Evolutionary conservation across 2,329 filamentous ascomycete species (phyloP), one percentile per base, ranked within the genome.

Genomic region (Nemania abortiva): DNA sequence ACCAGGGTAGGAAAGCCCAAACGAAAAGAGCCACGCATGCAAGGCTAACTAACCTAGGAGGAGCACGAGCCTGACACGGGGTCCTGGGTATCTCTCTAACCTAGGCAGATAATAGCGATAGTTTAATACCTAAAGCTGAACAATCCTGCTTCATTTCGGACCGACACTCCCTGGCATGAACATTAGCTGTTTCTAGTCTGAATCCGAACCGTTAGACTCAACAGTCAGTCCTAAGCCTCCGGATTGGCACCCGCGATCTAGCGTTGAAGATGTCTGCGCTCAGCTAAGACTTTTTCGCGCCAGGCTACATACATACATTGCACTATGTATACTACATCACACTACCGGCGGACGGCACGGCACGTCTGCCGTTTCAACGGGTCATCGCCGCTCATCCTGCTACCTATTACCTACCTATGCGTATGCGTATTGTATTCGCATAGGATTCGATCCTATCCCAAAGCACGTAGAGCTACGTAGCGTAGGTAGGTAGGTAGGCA

Each of bases 131-230:
- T 52, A 52, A 61, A 2, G 34, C 34, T 37, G 34, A 37, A 37
- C 34, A 47, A 29, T 54, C 49, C 20, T 53, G 47, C 45, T 34
- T 65, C 66, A 69, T 69, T 69, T 69, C 66, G 66, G 62, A 47
- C 56, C 66, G 61, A 45, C 45, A 52, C 34, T 61, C 57, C 66
- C 66, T 63, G 34, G 31, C 39, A 15, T 49, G 22, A 15, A 27
- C 18, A 20, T 34, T 39, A 39, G n/a, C 42, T 37, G 42, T 63
- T 49, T 39, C 39, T 47, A 24, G 42, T 20, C 15, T 47, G n/a
- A 27, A 34, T 52, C 34, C 31, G 39, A 50, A 29, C 29, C 39
- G 29, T 18, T 1, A 31, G 7, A 52, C 42, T 47, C 42, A 18
- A 53, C 24, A 29, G 11, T 37, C 24, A 29, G 11, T 37, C 3